phyloP scores from a whole-genome alignment of 345 rosid species.

The Moringa oleifera region DNA sequence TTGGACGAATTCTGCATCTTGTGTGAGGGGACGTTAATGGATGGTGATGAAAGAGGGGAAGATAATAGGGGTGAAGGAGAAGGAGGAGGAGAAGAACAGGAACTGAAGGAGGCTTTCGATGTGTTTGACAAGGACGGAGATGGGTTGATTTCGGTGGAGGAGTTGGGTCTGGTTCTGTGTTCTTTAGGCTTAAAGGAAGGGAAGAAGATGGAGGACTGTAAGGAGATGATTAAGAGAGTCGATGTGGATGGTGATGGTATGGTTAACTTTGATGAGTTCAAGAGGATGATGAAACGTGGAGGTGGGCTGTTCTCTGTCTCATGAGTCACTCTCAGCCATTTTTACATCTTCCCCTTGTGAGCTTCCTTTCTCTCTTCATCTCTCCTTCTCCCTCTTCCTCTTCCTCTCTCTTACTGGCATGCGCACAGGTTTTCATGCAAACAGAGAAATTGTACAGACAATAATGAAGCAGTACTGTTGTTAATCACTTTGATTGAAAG shows the following conservation, averaged over 20 bases:
- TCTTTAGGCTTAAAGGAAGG: slow-evolving; percentile 54
- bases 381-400: too few species aligned
- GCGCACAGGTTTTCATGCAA: too few species aligned
- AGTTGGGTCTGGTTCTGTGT: slow-evolving; percentile 41
- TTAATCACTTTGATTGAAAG: too few species aligned
- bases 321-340: too few species aligned
- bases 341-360: too few species aligned
- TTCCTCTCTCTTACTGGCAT: too few species aligned
- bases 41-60: neutral
- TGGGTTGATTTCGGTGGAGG: slow-evolving; percentile 57
- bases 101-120: slow-evolving; percentile 53
- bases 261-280: slow-evolving; percentile 52
- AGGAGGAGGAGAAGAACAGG: neutral
- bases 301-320: neutral
- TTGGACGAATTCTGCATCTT: slow-evolving; percentile 42
- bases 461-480: too few species aligned
- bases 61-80: neutral
- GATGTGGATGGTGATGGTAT: slow-evolving; percentile 64
- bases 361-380: too few species aligned
- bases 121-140: slow-evolving; percentile 60
- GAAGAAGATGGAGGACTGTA: slow-evolving; percentile 45
- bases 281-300: slow-evolving; percentile 48
- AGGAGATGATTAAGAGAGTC: slow-evolving; percentile 50
- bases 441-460: too few species aligned
- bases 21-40: slow-evolving; percentile 12